These are phyloP conservation scores for Isatis tinctoria DNA, from an alignment of 345 rosid genomes.

Conservation along the genomic window DNA sequence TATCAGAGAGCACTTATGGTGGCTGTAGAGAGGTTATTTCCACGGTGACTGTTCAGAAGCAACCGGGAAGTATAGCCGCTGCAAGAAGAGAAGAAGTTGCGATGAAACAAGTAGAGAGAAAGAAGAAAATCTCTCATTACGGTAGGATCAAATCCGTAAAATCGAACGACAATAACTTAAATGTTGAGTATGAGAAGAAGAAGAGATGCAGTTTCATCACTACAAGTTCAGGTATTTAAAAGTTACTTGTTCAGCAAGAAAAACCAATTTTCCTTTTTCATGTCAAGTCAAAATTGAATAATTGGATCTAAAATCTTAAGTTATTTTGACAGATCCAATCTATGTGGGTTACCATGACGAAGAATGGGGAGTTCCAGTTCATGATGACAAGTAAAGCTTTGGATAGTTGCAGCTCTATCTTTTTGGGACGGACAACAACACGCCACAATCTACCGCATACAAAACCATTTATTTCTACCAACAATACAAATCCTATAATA, in stretches of 20 bases:
- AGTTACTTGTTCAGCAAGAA: slow-evolving; percentile 26
- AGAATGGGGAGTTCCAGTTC: slow-evolving; percentile 85
- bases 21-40: slow-evolving; percentile 16
- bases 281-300: background rate
- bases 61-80: slow-evolving; percentile 72
- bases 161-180: slow-evolving; percentile 22
- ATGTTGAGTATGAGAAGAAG: slow-evolving; percentile 35
- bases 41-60: slow-evolving; percentile 32
- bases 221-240: slow-evolving; percentile 48
- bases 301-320: background rate
- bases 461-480: too few relatives aligned
- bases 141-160: slow-evolving; percentile 55
- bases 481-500: too few relatives aligned
- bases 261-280: background rate
- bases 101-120: slow-evolving; percentile 54
- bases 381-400: slow-evolving; percentile 51
- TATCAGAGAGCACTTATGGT: slow-evolving; percentile 11
- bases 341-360: slow-evolving; percentile 70
- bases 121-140: slow-evolving; percentile 56
- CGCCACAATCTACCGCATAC: too few relatives aligned
- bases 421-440: too few relatives aligned
- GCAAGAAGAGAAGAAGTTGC: slow-evolving; percentile 67
- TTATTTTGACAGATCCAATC: slow-evolving; percentile 46
- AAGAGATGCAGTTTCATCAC: slow-evolving; percentile 72
- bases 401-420: too few relatives aligned